Evolutionary conservation across 1,284 basidiomycete genomes (phyloP), one percentile per base, ranked within the genome.

Genomic region (Melampsora larici-populina): DNA sequence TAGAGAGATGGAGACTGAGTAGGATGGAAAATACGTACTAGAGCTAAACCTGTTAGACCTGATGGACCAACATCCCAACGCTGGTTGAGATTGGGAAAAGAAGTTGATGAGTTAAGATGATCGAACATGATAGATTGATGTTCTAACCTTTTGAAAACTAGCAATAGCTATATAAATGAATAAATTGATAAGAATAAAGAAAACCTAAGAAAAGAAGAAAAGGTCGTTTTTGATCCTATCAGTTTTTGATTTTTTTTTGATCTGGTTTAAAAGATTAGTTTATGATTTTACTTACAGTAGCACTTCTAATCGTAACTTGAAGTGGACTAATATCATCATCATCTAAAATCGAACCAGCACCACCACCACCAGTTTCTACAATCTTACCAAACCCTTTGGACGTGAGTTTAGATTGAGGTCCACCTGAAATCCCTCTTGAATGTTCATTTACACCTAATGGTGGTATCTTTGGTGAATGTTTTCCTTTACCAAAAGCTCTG

Each of bases 151-250:
- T 58, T 81, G 81, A 60, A 81, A 81, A 1, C 78, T 49, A 29
- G 80, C 80, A n/a, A 80, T 79, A 15, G 80, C 70, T 55, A 81
- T 80, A 58, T 79, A 79, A 55, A 81, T 80, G 55, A 78, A 79
- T 4, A 80, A 72, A 36, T 78, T 78, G 49, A 80, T 69, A 43
- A 79, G 18, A n/a, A 76, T 49, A 66, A 76, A 76, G 40, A 76
- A 76, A 11, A 75, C 18, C 72, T 75, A 49, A 26, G 17, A 70
- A 24, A 26, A 58, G 31, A 36, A 60, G 18, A 62, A 33, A 1
- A 31, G 9, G 36, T 36, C n/a, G n/a, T n/a, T n/a, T n/a, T n/a
- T n/a, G n/a, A n/a, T n/a, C n/a, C n/a, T n/a, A n/a, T n/a, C n/a
- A n/a, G n/a, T n/a, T n/a, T n/a, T n/a, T n/a, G n/a, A n/a, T n/a